phyloP scores from a whole-genome alignment of 129 eudicot species.

The Lactuca sativa region DNA sequence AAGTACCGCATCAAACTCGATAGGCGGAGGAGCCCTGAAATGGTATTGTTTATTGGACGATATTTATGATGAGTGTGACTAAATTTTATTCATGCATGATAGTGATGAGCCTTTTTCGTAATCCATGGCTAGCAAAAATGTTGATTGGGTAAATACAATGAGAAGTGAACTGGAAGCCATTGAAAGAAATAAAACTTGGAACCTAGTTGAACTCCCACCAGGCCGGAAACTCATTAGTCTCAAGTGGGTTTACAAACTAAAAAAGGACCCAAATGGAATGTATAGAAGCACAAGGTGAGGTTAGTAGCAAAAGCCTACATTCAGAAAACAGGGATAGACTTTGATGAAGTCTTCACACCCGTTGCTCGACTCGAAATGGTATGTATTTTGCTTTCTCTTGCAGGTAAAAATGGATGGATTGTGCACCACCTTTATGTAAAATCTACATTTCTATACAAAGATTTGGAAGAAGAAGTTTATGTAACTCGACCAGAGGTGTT shows the following conservation, averaged over 20 bases:
- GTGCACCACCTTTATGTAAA: slow-evolving; percentile 26
- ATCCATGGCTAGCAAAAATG: neutral
- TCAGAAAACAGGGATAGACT: neutral
- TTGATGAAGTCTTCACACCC: slow-evolving; percentile 5
- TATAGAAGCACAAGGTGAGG: neutral
- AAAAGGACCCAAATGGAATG: neutral
- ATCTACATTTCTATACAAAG: slow-evolving; percentile 14
- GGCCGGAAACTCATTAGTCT: neutral
- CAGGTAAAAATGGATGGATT: neutral
- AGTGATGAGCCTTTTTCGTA: neutral
- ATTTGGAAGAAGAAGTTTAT: too few species aligned
- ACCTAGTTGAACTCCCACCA: neutral
- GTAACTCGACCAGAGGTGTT: too few species aligned
- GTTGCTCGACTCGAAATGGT: slow-evolving; percentile 4
- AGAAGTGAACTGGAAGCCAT: neutral
- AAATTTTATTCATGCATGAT: neutral
- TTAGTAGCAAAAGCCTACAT: neutral
- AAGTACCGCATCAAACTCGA: too few species aligned
- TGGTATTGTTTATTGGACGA: too few species aligned
- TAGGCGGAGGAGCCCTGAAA: too few species aligned
- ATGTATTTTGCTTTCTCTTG: neutral
- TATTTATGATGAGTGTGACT: neutral
- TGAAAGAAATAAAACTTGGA: neutral
- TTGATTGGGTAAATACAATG: neutral
- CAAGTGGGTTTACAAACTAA: neutral